These are phyloP conservation scores for Laburnicola sp. DNA, from an alignment of 2,329 filamentous ascomycete genomes.

Conservation along the genomic window DNA sequence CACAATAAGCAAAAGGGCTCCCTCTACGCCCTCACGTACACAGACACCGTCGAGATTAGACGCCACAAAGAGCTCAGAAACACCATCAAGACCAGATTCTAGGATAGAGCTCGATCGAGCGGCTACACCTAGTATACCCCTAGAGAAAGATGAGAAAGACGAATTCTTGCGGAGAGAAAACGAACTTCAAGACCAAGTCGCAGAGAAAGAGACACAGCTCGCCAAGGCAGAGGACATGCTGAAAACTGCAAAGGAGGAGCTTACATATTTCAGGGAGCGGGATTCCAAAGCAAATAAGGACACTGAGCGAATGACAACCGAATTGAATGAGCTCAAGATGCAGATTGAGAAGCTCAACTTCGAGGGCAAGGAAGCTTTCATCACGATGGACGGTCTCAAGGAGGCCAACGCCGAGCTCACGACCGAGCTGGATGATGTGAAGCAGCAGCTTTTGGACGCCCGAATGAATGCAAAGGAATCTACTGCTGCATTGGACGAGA, in stretches of 20 bases:
- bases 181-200: conserved; percentile 93
- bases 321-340: conserved; percentile 94
- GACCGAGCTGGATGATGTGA: conserved; percentile 87
- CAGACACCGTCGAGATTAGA: conserved; percentile 63
- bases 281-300: conserved; percentile 81
- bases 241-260: conserved; percentile 82
- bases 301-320: conserved; percentile 81
- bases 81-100: conserved; percentile 61
- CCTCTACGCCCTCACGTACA: conserved; percentile 56
- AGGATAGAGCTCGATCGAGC: conserved; percentile 74
- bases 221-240: conserved; percentile 78
- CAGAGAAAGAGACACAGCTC: conserved; percentile 86
- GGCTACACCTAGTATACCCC: conserved; percentile 80
- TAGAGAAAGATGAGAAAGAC: conserved; percentile 96
- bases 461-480: conserved; percentile 97
- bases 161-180: conserved; percentile 95
- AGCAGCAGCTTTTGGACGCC: conserved; percentile 92
- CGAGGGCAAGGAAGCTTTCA: conserved; percentile 93
- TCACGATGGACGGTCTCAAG: conserved; percentile 96
- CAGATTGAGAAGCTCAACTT: conserved; percentile 93
- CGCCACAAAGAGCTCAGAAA: conserved; percentile 49
- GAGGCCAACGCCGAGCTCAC: conserved; percentile 95
- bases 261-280: conserved; percentile 82
- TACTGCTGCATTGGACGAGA: conserved; percentile 86
- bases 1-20: conserved; percentile 52